Percentiles rank a stretch among this genome's conserved stretches.
Evolutionary conservation across 1,284 basidiomycete genomes (phyloP).

Genomic region (Ceratobasidium sp.): DNA sequence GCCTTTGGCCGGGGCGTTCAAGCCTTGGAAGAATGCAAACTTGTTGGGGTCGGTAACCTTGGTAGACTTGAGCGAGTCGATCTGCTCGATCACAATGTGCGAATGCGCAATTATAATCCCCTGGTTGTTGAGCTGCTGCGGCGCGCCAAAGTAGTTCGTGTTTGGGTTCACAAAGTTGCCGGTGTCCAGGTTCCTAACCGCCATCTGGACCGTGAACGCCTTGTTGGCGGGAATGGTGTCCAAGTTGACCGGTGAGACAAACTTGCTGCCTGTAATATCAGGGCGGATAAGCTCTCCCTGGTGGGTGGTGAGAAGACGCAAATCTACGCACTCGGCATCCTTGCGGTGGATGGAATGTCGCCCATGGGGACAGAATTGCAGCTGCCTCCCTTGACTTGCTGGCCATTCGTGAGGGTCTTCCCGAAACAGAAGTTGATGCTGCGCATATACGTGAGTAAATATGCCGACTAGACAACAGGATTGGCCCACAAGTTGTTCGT

Average conservation of each 20-base stretch:
- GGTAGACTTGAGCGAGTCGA: slow-evolving; percentile 54
- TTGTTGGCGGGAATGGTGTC: slow-evolving; percentile 54
- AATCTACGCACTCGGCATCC: slow-evolving; percentile 47
- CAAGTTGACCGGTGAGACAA: slow-evolving; percentile 53
- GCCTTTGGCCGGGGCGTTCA: slow-evolving; percentile 53
- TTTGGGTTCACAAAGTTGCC: slow-evolving; percentile 56
- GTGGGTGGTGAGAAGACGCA: background rate
- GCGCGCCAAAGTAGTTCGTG: slow-evolving; percentile 58
- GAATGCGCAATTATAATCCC: slow-evolving; percentile 57
- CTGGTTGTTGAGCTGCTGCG: slow-evolving; percentile 55
- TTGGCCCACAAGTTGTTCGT: slow-evolving; percentile 54
- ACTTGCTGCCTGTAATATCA: slow-evolving; percentile 50
- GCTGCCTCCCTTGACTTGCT: slow-evolving; percentile 56
- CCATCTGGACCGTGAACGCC: slow-evolving; percentile 56
- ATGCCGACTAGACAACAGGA: slow-evolving; percentile 50
- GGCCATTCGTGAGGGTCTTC: slow-evolving; percentile 57
- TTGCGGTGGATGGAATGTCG: slow-evolving; percentile 41
- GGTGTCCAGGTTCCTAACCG: slow-evolving; percentile 54
- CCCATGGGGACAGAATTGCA: slow-evolving; percentile 56
- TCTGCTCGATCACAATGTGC: slow-evolving; percentile 58
- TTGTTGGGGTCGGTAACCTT: slow-evolving; percentile 54
- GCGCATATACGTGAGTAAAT: slow-evolving; percentile 47
- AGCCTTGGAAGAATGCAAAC: slow-evolving; percentile 60
- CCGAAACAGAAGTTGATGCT: slow-evolving; percentile 52
- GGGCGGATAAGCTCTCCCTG: background rate